phyloP scores from a whole-genome alignment of 2,329 filamentous ascomycete species.

The Colletotrichum sp. region DNA sequence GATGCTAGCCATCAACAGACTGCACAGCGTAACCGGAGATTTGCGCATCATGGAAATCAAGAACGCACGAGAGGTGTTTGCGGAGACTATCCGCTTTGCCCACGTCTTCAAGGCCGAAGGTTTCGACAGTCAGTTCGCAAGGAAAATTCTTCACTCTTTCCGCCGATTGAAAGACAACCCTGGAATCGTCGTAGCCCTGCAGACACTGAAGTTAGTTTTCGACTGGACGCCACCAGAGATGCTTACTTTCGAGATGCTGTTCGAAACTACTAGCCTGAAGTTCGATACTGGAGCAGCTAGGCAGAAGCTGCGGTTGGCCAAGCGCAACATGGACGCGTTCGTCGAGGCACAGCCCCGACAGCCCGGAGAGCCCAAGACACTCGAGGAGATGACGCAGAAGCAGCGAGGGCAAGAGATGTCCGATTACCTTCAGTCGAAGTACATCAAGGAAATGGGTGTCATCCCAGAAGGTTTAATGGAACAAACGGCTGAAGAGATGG shows the following conservation, averaged over 20 bases:
- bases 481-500: conserved; percentile 47
- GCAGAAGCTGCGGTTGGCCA: conserved; percentile 45
- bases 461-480: conserved; percentile 30
- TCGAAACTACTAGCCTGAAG: conserved; percentile 48
- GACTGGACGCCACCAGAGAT: conserved; percentile 49
- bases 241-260: conserved; percentile 51
- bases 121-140: conserved; percentile 52
- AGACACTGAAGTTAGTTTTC: conserved; percentile 47
- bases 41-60: conserved; percentile 33
- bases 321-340: conserved; percentile 43
- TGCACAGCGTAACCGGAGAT: conserved; percentile 37
- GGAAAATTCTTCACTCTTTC: conserved; percentile 56
- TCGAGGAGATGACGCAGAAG: conserved; percentile 38
- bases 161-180: conserved; percentile 48
- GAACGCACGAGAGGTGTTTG: conserved; percentile 48
- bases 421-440: conserved; percentile 45
- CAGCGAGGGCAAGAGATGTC: conserved; percentile 44
- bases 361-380: conserved; percentile 31
- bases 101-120: conserved; percentile 47
- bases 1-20: conserved; percentile 56
- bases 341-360: conserved; percentile 25
- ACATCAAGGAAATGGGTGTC: conserved; percentile 32
- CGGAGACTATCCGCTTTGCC: conserved; percentile 53
- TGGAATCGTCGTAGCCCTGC: conserved; percentile 51
- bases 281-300: conserved; percentile 46